These are phyloP conservation scores for Priceomyces castillae DNA, from an alignment of 805 yeast species.

Conservation along the genomic window DNA sequence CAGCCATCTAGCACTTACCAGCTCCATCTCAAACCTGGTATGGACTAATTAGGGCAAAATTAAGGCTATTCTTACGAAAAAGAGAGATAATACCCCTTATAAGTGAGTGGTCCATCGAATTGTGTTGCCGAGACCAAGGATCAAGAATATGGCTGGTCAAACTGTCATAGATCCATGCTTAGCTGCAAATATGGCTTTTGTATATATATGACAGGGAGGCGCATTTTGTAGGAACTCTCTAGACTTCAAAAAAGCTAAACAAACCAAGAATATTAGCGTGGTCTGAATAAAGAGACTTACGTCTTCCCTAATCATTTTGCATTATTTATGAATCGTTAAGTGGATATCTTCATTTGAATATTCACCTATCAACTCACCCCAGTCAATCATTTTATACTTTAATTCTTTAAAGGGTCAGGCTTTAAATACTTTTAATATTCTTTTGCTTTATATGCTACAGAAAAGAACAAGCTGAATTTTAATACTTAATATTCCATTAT, in stretches of 20 bases:
- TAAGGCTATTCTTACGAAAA: neutral
- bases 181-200: neutral
- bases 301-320: constrained; percentile 1
- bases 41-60: neutral
- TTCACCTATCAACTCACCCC: constrained; percentile 8
- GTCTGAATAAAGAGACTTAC: neutral
- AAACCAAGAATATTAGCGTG: neutral
- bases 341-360: constrained; percentile 9
- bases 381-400: constrained; percentile 10
- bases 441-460: neutral
- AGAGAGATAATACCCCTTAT: too few relatives aligned
- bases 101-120: too few relatives aligned
- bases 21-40: neutral
- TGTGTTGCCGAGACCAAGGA: too few relatives aligned
- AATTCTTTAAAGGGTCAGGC: constrained; percentile 3
- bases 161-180: neutral
- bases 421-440: neutral
- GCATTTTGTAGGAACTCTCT: too few relatives aligned
- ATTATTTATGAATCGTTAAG: neutral
- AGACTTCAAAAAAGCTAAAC: too few relatives aligned
- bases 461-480: neutral
- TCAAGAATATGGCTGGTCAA: neutral
- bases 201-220: neutral
- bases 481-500: neutral
- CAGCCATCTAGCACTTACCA: neutral